Evolutionary conservation across 1,284 basidiomycete genomes (phyloP).

Genomic region (Anthracocystis setariae): DNA sequence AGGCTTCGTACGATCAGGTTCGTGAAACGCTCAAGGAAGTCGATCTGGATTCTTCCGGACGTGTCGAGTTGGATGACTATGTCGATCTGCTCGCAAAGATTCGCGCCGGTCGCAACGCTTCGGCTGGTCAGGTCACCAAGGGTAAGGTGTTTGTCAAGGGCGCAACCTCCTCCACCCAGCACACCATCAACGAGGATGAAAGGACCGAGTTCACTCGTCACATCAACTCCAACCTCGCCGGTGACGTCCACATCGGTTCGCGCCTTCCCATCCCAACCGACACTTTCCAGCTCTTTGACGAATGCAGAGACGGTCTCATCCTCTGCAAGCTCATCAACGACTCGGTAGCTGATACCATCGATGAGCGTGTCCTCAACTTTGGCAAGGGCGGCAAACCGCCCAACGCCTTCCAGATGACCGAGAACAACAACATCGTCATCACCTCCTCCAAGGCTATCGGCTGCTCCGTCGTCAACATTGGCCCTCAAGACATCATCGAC

Average conservation of each 20-base stretch:
- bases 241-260: slow-evolving; percentile 83
- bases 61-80: slow-evolving; percentile 97
- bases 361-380: slow-evolving; percentile 91
- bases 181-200: slow-evolving; percentile 99
- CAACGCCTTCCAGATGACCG: slow-evolving; percentile 98
- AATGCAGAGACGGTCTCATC: slow-evolving; percentile 90
- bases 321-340: slow-evolving; percentile 99
- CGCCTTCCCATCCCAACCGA: slow-evolving; percentile 94
- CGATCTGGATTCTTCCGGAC: slow-evolving; percentile 91
- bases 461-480: slow-evolving; percentile 98
- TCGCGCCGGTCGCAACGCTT: slow-evolving; percentile 69
- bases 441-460: slow-evolving; percentile 97
- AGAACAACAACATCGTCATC: slow-evolving; percentile 99
- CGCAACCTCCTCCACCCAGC: slow-evolving; percentile 92
- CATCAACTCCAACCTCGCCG: slow-evolving; percentile 91
- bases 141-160: slow-evolving; percentile 95
- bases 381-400: slow-evolving; percentile 70
- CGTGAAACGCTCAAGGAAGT: slow-evolving; percentile 89
- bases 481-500: slow-evolving; percentile 89
- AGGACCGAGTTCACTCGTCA: slow-evolving; percentile 94
- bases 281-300: slow-evolving; percentile 99
- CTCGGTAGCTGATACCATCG: slow-evolving; percentile 98
- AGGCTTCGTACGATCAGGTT: slow-evolving; percentile 63
- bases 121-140: slow-evolving; percentile 69
- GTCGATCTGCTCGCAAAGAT: slow-evolving; percentile 91